These are phyloP conservation scores for Lachancea quebecensis DNA, from an alignment of 805 yeast species.

Conservation along the genomic window DNA sequence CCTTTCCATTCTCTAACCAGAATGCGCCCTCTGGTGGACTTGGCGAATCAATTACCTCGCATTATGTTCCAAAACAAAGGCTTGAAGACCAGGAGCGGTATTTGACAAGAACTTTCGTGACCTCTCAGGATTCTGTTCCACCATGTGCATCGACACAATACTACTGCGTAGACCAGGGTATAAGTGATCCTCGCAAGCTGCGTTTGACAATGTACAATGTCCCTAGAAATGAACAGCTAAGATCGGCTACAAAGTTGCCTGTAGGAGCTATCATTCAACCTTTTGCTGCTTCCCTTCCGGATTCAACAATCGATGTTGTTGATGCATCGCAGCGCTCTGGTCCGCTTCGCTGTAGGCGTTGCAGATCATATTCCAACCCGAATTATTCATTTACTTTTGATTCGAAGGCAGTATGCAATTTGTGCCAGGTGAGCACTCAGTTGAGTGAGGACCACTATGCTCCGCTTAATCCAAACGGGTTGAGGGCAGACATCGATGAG, in stretches of 20 bases:
- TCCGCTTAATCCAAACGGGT: constrained; percentile 53
- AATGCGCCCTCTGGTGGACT: background rate
- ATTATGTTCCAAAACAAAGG: constrained; percentile 30
- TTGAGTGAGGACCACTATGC: constrained; percentile 63
- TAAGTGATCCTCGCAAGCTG: constrained; percentile 72
- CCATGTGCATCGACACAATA: constrained; percentile 75
- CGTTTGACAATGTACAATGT: constrained; percentile 75
- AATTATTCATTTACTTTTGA: constrained; percentile 58
- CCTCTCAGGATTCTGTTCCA: constrained; percentile 73
- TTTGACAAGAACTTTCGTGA: constrained; percentile 45
- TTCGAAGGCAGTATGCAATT: constrained; percentile 68
- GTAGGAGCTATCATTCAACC: constrained; percentile 78
- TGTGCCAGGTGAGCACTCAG: constrained; percentile 71
- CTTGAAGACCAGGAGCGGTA: constrained; percentile 33
- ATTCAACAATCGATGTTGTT: constrained; percentile 56
- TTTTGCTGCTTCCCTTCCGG: constrained; percentile 54
- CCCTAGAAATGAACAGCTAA: constrained; percentile 65
- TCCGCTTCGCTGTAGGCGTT: constrained; percentile 86
- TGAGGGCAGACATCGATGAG: constrained; percentile 48
- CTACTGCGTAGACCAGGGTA: constrained; percentile 72
- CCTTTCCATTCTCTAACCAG: background rate
- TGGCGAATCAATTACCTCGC: constrained; percentile 15
- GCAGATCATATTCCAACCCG: constrained; percentile 87
- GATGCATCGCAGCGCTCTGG: constrained; percentile 39
- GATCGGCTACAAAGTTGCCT: constrained; percentile 69